Conservation (phyloP, 169 alveolate species). For the Blepharisma undulans region DNA sequence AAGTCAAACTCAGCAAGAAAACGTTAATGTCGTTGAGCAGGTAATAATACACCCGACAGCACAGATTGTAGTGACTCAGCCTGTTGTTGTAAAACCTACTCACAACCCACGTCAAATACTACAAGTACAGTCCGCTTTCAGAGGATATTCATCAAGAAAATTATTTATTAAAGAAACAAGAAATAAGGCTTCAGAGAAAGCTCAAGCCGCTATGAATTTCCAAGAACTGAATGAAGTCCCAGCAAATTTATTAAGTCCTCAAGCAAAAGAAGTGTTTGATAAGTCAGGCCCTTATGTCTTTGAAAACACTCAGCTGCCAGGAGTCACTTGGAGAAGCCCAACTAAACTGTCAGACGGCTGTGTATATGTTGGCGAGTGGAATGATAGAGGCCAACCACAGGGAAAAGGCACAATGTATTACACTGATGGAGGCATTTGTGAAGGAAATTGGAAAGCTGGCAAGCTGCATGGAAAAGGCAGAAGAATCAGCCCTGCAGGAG, state of each 20-base stretch:
- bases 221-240: neutral
- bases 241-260: neutral
- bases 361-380: constrained; percentile 73
- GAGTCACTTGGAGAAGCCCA: neutral
- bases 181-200: constrained; percentile 69
- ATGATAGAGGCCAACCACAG: constrained; percentile 25
- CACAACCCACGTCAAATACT: neutral
- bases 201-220: constrained; percentile 76
- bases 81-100: constrained; percentile 52
- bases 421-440: constrained; percentile 36
- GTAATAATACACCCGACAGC: neutral
- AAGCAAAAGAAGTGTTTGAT: neutral
- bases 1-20: neutral
- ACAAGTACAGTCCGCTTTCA: neutral
- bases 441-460: constrained; percentile 41
- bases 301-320: neutral
- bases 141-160: neutral
- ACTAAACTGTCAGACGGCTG: neutral
- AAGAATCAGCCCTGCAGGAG: neutral
- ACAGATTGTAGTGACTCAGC: too few species aligned
- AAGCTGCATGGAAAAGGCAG: constrained; percentile 33
- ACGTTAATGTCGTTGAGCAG: neutral
- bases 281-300: neutral
- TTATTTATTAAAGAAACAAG: neutral
- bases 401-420: constrained; percentile 35